A percentile compares a stretch with the other conserved stretches of the same genome.
phyloP scores from a whole-genome alignment of 169 alveolate genomes.

The Theileria equi region DNA sequence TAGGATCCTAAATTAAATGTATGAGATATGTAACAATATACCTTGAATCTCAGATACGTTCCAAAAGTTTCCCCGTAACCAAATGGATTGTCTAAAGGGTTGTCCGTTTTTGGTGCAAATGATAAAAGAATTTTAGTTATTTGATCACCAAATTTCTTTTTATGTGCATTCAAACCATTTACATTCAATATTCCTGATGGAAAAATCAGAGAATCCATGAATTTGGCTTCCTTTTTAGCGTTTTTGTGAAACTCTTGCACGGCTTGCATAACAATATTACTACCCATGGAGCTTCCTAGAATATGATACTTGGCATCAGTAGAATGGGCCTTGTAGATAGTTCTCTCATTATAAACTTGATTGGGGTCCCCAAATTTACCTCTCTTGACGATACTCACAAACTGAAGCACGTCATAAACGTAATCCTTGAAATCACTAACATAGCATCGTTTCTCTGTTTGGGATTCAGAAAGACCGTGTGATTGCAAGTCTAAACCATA shows the following conservation, averaged over 20 bases:
- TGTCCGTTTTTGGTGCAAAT: constrained; percentile 42
- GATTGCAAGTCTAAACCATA: constrained; percentile 71
- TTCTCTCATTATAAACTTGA: constrained; percentile 17
- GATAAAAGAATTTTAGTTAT: constrained; percentile 31
- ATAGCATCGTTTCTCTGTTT: constrained; percentile 28
- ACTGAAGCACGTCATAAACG: constrained; percentile 68
- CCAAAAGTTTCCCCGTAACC: constrained; percentile 4
- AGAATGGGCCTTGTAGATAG: constrained; percentile 25
- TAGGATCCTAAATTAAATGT: constrained; percentile 38
- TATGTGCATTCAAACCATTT: constrained; percentile 19
- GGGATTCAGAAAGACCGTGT: constrained; percentile 66
- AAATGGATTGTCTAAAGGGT: background rate
- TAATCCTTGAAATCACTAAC: constrained; percentile 47
- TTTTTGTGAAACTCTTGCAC: constrained; percentile 52
- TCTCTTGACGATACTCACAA: constrained; percentile 56
- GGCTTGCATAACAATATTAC: constrained; percentile 58
- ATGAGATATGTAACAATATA: background rate
- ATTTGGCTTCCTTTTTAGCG: constrained; percentile 31
- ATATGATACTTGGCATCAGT: constrained; percentile 53
- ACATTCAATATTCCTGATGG: constrained; percentile 67
- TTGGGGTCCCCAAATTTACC: constrained; percentile 40
- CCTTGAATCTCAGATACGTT: constrained; percentile 9
- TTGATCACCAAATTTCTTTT: constrained; percentile 40
- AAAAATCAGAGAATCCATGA: constrained; percentile 60
- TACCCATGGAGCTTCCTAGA: constrained; percentile 71